Percentiles rank a stretch among this genome's conserved stretches.
phyloP scores from a whole-genome alignment of 2,329 filamentous ascomycete genomes.

The Dothideomycetes sp. region DNA sequence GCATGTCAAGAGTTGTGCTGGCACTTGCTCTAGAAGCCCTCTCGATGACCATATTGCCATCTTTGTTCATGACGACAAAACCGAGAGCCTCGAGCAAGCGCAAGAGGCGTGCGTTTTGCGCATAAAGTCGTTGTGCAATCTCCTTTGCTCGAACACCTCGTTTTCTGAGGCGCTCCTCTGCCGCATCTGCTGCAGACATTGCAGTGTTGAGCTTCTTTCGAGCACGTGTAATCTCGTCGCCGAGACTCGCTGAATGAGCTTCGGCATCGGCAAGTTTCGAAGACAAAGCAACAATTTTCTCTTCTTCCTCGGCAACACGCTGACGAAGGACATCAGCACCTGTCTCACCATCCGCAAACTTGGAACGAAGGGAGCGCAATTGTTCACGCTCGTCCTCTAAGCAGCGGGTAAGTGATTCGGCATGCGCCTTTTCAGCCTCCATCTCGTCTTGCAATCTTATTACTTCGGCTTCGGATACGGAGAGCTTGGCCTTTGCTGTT shows the following conservation, averaged over 20 bases:
- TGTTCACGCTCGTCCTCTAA: conserved; percentile 60
- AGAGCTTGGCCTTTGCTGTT: conserved; percentile 23
- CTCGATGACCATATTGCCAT: conserved; percentile 60
- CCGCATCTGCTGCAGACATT: conserved; percentile 37
- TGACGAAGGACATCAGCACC: conserved; percentile 71
- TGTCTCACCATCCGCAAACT: conserved; percentile 73
- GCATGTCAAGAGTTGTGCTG: conserved; percentile 37
- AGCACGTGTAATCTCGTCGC: conserved; percentile 63
- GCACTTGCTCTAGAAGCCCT: conserved; percentile 52
- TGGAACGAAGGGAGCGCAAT: conserved; percentile 56
- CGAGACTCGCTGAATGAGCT: conserved; percentile 64
- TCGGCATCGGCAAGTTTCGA: conserved; percentile 66
- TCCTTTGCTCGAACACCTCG: conserved; percentile 70
- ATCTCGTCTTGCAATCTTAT: conserved; percentile 35
- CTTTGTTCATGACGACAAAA: conserved; percentile 68
- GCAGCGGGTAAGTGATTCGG: conserved; percentile 39
- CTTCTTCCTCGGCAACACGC: conserved; percentile 66
- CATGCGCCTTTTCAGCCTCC: conserved; percentile 38
- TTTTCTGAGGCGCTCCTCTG: conserved; percentile 54
- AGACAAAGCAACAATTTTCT: conserved; percentile 55
- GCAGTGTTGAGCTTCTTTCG: conserved; percentile 54
- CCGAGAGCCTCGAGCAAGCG: conserved; percentile 79
- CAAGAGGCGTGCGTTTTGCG: conserved; percentile 74
- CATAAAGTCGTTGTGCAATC: conserved; percentile 71
- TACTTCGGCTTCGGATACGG: conserved; percentile 31